phyloP scores from a whole-genome alignment of 2,329 filamentous ascomycete species.

The Pseudocercospora macadamiae region DNA sequence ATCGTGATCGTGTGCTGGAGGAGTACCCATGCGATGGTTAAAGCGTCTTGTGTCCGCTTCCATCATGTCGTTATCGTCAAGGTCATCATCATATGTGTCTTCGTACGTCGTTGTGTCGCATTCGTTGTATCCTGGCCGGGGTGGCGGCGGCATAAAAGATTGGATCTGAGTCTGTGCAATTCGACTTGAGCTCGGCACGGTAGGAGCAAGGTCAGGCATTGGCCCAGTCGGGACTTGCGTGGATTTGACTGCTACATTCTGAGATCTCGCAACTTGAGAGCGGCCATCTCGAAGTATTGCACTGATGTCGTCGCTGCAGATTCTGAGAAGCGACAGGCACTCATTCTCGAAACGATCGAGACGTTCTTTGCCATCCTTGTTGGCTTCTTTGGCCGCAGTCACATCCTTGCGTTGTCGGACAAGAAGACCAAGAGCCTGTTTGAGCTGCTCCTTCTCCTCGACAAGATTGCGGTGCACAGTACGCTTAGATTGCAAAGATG shows the following conservation, averaged over 20 bases:
- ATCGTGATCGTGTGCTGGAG: slow-evolving; percentile 32
- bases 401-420: slow-evolving; percentile 23
- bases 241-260: slow-evolving; percentile 32
- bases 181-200: slow-evolving; percentile 33
- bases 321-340: slow-evolving; percentile 29
- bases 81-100: slow-evolving; percentile 26
- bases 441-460: slow-evolving; percentile 28
- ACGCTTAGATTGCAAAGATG: slow-evolving; percentile 24
- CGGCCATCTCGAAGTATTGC: slow-evolving; percentile 15
- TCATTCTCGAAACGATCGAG: slow-evolving; percentile 30
- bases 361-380: slow-evolving; percentile 29
- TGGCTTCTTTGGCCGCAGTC: slow-evolving; percentile 30
- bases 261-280: slow-evolving; percentile 1
- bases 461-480: slow-evolving; percentile 25
- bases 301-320: slow-evolving; percentile 30
- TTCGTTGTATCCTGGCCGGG: slow-evolving; percentile 4
- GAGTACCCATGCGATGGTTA: slow-evolving; percentile 42
- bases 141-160: slow-evolving; percentile 23
- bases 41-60: slow-evolving; percentile 38
- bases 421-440: slow-evolving; percentile 27
- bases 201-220: slow-evolving; percentile 1
- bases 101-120: not conserved
- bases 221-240: slow-evolving; percentile 30
- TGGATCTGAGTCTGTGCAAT: slow-evolving; percentile 39
- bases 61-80: slow-evolving; percentile 30